Evolutionary conservation across 352 stramenopile genomes (phyloP).

Genomic region (Peronospora tabacina): DNA sequence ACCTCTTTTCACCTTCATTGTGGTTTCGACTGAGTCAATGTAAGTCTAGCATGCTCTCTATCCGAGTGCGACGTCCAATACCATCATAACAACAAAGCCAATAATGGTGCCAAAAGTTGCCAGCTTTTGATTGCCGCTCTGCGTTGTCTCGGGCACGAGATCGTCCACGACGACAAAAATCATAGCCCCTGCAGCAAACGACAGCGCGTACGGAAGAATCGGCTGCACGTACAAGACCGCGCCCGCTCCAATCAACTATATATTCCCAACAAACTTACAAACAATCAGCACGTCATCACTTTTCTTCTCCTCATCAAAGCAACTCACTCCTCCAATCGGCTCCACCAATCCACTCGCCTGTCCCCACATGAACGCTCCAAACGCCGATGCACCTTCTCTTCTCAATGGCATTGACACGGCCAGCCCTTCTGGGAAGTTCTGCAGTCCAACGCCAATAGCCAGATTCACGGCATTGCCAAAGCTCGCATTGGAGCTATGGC

Average conservation of each 20-base stretch:
- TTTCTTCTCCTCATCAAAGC: background rate
- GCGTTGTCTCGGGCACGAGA: conserved; percentile 83
- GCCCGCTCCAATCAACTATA: conserved; percentile 71
- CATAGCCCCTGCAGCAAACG: conserved; percentile 87
- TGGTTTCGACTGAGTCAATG: conserved; percentile 5
- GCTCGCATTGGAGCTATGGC: conserved; percentile 54
- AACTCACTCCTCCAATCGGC: conserved; percentile 71
- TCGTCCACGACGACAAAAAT: conserved; percentile 90
- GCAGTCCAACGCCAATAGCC: conserved; percentile 83
- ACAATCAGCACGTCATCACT: background rate
- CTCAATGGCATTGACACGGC: conserved; percentile 85
- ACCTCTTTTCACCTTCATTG: background rate
- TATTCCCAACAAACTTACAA: conserved; percentile 3
- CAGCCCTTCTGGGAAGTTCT: conserved; percentile 88
- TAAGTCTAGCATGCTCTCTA: conserved; percentile 30
- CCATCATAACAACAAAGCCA: conserved; percentile 90
- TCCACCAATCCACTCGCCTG: conserved; percentile 87
- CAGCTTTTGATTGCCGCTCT: conserved; percentile 86
- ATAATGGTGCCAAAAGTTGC: conserved; percentile 80
- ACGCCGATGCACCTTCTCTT: conserved; percentile 76
- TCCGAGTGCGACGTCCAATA: conserved; percentile 80
- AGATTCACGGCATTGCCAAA: conserved; percentile 82
- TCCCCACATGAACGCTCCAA: conserved; percentile 84
- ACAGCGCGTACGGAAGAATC: conserved; percentile 86
- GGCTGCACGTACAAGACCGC: conserved; percentile 82